phyloP scores from a whole-genome alignment of 2,329 filamentous ascomycete genomes.

The Arthrobotrys pseudoclavata region DNA sequence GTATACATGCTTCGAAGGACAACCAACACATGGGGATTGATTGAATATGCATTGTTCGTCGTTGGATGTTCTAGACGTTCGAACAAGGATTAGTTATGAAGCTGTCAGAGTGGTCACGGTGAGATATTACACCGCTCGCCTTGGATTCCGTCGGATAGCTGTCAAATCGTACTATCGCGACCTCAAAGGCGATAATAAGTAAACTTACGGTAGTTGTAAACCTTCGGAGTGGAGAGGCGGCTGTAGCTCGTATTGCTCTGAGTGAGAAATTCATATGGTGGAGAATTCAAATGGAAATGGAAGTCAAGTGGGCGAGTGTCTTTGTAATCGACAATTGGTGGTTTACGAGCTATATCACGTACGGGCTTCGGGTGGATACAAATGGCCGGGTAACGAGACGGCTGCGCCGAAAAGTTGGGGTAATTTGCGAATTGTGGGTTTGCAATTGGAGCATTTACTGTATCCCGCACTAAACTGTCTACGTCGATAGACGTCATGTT shows the following conservation, averaged over 20 bases:
- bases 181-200: slow-evolving; percentile 1
- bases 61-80: slow-evolving; percentile 64
- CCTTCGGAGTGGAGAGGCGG: slow-evolving; percentile 38
- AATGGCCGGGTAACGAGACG: slow-evolving; percentile 6
- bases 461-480: slow-evolving; percentile 17
- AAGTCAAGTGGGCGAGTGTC: neutral
- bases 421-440: slow-evolving; percentile 29
- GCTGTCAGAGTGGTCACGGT: neutral
- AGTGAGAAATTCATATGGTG: slow-evolving; percentile 46
- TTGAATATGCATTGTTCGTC: slow-evolving; percentile 82
- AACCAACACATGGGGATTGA: slow-evolving; percentile 88
- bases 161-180: slow-evolving; percentile 3
- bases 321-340: slow-evolving; percentile 22
- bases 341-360: neutral
- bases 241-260: slow-evolving; percentile 38
- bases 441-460: slow-evolving; percentile 13
- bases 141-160: slow-evolving; percentile 11
- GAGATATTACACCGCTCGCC: slow-evolving; percentile 13
- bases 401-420: slow-evolving; percentile 52
- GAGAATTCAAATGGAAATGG: neutral
- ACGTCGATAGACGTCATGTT: slow-evolving; percentile 40
- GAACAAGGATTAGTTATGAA: slow-evolving; percentile 10
- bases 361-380: slow-evolving; percentile 17
- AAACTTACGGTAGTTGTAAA: slow-evolving; percentile 36
- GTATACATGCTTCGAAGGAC: neutral